Evolutionary conservation across 2,329 filamentous ascomycete genomes (phyloP).

Genomic region (Trichophyton rubrum): DNA sequence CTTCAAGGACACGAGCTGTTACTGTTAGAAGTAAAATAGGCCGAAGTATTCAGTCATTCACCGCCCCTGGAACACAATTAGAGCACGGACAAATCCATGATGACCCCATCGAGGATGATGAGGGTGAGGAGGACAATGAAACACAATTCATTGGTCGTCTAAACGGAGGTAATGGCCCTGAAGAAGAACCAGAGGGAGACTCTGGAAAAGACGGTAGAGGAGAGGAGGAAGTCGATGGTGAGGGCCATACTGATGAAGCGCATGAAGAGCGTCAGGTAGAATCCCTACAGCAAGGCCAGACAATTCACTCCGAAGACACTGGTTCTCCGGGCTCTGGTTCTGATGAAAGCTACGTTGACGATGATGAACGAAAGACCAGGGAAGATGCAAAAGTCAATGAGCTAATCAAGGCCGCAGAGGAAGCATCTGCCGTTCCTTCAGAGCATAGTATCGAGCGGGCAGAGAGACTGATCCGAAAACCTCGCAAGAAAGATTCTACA

Average conservation of each 20-base stretch:
- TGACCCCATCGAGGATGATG: constrained; percentile 18
- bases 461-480: constrained; percentile 32
- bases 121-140: constrained; percentile 20
- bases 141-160: neutral
- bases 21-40: constrained; percentile 28
- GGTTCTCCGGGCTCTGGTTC: constrained; percentile 7
- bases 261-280: constrained; percentile 10
- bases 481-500: constrained; percentile 31
- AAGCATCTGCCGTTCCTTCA: constrained; percentile 30
- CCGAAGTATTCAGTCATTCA: constrained; percentile 40
- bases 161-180: constrained; percentile 14
- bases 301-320: neutral
- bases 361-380: constrained; percentile 42
- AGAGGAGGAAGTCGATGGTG: constrained; percentile 20
- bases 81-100: constrained; percentile 16
- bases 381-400: constrained; percentile 32
- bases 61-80: constrained; percentile 41
- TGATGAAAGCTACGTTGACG: constrained; percentile 39
- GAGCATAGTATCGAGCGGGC: constrained; percentile 32
- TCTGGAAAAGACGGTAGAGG: constrained; percentile 15
- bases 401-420: constrained; percentile 37
- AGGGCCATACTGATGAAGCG: constrained; percentile 18
- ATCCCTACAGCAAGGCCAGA: constrained; percentile 6
- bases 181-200: constrained; percentile 17
- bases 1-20: neutral